Percentiles rank a stretch among this genome's conserved stretches.
Conservation (phyloP, 176 grass and related monocot genomes). For the Oryza australiensis region DNA sequence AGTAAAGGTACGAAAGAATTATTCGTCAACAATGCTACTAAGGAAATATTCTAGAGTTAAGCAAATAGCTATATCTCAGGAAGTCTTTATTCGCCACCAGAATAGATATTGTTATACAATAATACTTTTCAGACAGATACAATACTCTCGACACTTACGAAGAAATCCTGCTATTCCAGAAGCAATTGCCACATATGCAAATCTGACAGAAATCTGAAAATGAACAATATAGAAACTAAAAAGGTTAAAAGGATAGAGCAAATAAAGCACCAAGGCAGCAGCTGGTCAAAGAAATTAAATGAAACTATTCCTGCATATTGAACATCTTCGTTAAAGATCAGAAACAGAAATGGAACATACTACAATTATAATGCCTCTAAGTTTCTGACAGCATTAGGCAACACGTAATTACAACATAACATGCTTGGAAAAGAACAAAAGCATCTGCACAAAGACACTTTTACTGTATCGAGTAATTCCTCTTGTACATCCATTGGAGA, state of each 20-base stretch:
- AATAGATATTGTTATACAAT: background rate
- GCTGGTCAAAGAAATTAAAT: background rate
- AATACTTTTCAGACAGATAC: background rate
- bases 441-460: background rate
- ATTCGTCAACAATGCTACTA: background rate
- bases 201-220: slow-evolving; percentile 68
- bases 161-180: slow-evolving; percentile 56
- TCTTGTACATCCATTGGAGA: background rate
- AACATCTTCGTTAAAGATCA: background rate
- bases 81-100: background rate
- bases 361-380: background rate
- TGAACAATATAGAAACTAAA: background rate
- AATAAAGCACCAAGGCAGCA: background rate
- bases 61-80: background rate
- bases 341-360: background rate
- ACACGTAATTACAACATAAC: slow-evolving; percentile 13
- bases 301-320: background rate
- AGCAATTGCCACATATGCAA: slow-evolving; percentile 57
- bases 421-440: background rate
- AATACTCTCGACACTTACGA: slow-evolving; percentile 48
- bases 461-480: background rate
- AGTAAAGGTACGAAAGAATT: background rate
- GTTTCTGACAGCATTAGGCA: background rate
- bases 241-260: background rate
- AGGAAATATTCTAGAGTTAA: background rate